Percentiles rank a stretch among this genome's conserved stretches.
phyloP scores from a whole-genome alignment of 192 early-diverging fungal genomes.

The Chytriomyces sp. region DNA sequence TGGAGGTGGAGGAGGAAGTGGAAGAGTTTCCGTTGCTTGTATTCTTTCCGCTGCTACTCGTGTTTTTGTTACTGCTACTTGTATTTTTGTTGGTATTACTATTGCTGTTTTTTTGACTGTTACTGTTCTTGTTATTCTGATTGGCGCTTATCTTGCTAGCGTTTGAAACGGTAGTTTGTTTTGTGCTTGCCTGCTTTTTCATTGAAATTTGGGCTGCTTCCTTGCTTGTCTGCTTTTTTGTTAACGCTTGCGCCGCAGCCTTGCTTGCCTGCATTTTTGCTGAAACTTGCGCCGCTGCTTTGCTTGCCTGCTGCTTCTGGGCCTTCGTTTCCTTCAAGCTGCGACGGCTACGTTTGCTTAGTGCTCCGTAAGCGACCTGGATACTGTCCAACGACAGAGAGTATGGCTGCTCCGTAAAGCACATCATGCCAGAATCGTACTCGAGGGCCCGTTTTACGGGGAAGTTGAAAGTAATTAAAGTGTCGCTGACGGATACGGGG shows the following conservation, averaged over 20 bases:
- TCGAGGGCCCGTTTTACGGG: background rate
- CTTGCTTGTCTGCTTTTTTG: no score
- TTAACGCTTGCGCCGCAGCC: no score
- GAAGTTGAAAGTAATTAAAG: slow-evolving; percentile 6
- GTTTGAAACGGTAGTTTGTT: background rate
- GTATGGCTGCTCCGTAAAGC: slow-evolving; percentile 9
- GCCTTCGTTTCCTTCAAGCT: no score
- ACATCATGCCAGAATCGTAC: background rate
- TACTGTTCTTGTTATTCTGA: background rate
- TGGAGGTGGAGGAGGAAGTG: no score
- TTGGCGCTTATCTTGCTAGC: background rate
- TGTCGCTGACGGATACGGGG: background rate
- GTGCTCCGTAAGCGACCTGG: background rate
- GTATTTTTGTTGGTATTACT: background rate
- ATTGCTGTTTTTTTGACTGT: background rate
- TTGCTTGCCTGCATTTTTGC: no score
- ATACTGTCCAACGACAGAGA: background rate
- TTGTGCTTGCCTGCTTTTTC: background rate
- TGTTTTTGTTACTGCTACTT: background rate
- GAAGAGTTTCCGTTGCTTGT: no score
- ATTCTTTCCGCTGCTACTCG: no score
- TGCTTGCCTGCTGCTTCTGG: no score
- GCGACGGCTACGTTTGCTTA: no score
- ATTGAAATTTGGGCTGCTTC: no score
- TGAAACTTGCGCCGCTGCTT: no score